Evolutionary conservation across 257 asterid species (phyloP).

Genomic region (Penstemon newberryi): DNA sequence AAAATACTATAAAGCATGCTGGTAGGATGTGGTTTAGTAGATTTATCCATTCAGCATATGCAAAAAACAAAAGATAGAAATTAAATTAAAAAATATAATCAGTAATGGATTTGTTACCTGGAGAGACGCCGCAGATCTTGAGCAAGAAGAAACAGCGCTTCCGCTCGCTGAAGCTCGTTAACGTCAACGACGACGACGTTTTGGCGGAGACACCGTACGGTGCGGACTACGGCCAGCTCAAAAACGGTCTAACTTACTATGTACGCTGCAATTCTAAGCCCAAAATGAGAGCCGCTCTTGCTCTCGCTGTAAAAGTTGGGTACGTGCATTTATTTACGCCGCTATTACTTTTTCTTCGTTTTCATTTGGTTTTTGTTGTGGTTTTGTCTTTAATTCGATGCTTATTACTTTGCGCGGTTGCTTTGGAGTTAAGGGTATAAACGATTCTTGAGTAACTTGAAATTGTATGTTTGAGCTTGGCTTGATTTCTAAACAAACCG

Average conservation of each 20-base stretch:
- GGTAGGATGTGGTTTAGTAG: no score
- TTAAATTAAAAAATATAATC: background rate
- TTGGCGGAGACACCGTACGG: slow-evolving; percentile 70
- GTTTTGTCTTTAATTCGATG: background rate
- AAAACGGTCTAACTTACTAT: slow-evolving; percentile 80
- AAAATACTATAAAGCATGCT: no score
- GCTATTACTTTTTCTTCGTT: background rate
- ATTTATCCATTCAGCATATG: no score
- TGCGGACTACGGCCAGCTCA: slow-evolving; percentile 77
- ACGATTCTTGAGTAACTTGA: background rate
- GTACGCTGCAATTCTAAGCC: slow-evolving; percentile 94
- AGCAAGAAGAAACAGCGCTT: slow-evolving; percentile 63
- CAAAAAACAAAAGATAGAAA: no score
- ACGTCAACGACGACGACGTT: slow-evolving; percentile 63
- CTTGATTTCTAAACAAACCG: background rate
- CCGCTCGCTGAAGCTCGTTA: slow-evolving; percentile 81
- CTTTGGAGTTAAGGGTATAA: background rate
- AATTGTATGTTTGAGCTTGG: background rate
- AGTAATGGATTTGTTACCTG: slow-evolving; percentile 80
- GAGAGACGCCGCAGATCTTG: slow-evolving; percentile 58
- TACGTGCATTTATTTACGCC: slow-evolving; percentile 33
- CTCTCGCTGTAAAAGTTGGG: slow-evolving; percentile 93
- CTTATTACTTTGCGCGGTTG: background rate
- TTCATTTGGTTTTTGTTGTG: background rate
- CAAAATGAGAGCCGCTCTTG: slow-evolving; percentile 92